These are phyloP conservation scores for Astragalus membranaceus DNA, from an alignment of 306 rosid genomes.

Conservation along the genomic window DNA sequence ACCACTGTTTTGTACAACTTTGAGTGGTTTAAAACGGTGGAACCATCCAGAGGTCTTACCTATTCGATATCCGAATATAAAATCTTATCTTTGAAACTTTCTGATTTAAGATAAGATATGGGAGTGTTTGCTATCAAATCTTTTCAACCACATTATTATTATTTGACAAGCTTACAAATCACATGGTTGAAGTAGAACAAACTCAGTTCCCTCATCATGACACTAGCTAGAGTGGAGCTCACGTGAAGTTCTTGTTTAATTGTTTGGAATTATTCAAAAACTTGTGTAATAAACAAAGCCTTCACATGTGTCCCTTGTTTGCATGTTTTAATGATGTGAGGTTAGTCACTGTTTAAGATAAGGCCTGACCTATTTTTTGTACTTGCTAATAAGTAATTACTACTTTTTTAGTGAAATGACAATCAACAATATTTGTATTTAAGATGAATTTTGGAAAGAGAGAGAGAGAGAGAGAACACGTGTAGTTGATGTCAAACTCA, in stretches of 20 bases:
- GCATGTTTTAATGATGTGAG: slow-evolving; percentile 25
- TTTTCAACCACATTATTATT: slow-evolving; percentile 35
- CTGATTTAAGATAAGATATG: slow-evolving; percentile 38
- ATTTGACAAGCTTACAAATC: slow-evolving; percentile 33
- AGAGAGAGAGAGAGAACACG: slow-evolving; percentile 22
- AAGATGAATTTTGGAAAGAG: slow-evolving; percentile 14
- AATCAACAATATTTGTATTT: slow-evolving; percentile 35
- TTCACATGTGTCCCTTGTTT: neutral
- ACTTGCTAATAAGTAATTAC: slow-evolving; percentile 5
- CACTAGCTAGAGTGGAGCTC: slow-evolving; percentile 17
- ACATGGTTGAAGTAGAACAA: slow-evolving; percentile 23
- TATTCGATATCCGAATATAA: neutral
- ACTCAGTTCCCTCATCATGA: slow-evolving; percentile 1
- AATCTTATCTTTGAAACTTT: slow-evolving; percentile 51
- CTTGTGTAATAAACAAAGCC: slow-evolving; percentile 10
- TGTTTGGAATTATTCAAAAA: slow-evolving; percentile 14
- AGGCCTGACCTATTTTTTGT: slow-evolving; percentile 21
- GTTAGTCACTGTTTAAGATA: slow-evolving; percentile 31
- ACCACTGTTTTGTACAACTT: too few relatives aligned
- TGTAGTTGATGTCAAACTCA: slow-evolving; percentile 24
- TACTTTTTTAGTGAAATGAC: slow-evolving; percentile 25
- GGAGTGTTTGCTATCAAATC: slow-evolving; percentile 30
- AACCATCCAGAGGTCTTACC: too few relatives aligned
- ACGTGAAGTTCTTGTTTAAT: slow-evolving; percentile 32
- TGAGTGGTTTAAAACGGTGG: too few relatives aligned